Evolutionary conservation across 1,284 basidiomycete genomes (phyloP).

Genomic region (Salmacisia buchloeana): DNA sequence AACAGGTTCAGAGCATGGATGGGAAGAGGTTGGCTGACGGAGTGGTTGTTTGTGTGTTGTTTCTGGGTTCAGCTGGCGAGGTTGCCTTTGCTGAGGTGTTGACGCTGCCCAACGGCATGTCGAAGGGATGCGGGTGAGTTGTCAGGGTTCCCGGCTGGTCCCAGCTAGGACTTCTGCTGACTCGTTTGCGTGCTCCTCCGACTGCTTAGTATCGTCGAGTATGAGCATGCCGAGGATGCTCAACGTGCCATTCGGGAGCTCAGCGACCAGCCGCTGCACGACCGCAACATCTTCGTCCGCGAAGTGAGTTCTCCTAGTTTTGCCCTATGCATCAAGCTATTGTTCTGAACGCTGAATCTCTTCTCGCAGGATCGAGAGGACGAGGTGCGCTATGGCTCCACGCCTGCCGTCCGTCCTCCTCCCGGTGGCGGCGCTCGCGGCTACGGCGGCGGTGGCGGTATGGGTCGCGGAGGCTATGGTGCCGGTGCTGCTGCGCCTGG

Average conservation of each 20-base stretch:
- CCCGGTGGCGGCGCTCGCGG: neutral
- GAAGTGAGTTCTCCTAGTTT: slow-evolving; percentile 63
- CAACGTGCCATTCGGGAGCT: slow-evolving; percentile 34
- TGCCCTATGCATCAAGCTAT: neutral
- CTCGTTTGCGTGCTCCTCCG: neutral
- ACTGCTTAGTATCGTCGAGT: slow-evolving; percentile 37
- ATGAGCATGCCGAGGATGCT: slow-evolving; percentile 33
- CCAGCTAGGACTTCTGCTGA: neutral
- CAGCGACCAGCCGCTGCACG: slow-evolving; percentile 72
- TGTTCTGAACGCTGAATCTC: slow-evolving; percentile 8
- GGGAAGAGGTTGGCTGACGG: slow-evolving; percentile 13
- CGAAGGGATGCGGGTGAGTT: slow-evolving; percentile 73
- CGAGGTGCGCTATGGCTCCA: slow-evolving; percentile 85
- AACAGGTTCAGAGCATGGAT: too few relatives aligned
- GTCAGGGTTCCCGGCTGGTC: neutral
- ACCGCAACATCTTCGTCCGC: slow-evolving; percentile 88
- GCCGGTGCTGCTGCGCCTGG: slow-evolving; percentile 29
- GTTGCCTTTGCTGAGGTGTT: slow-evolving; percentile 98
- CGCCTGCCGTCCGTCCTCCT: slow-evolving; percentile 65
- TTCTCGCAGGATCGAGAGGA: slow-evolving; percentile 79
- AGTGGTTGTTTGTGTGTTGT: slow-evolving; percentile 15
- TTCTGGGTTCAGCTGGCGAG: slow-evolving; percentile 53
- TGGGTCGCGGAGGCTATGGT: slow-evolving; percentile 57
- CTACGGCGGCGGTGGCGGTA: slow-evolving; percentile 54
- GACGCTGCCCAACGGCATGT: slow-evolving; percentile 87